A percentile compares a stretch with the other conserved stretches of the same genome.
These are phyloP conservation scores for Suaeda aralocaspica DNA, from an alignment of 148 eudicot species.

Conservation along the genomic window DNA sequence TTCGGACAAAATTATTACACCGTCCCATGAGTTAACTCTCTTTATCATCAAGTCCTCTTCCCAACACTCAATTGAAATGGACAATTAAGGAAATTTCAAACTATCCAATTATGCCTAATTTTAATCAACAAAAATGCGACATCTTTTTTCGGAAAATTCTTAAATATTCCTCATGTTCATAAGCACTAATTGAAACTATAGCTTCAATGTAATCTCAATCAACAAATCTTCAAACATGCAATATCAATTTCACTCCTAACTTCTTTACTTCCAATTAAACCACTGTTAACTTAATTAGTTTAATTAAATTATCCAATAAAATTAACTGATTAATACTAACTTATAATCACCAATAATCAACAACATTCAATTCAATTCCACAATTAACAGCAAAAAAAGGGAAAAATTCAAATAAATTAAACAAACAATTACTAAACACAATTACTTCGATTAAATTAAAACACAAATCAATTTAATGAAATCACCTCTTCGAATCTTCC, in stretches of 20 bases:
- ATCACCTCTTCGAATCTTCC: slow-evolving; percentile 56
- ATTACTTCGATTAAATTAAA: no score
- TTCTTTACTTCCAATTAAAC: not conserved
- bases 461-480: not conserved
- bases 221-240: not conserved
- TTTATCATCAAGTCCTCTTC: not conserved
- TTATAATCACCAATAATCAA: not conserved
- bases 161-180: no score
- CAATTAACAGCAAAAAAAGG: not conserved
- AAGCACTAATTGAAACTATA: no score
- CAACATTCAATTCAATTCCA: not conserved
- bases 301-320: not conserved
- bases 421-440: no score
- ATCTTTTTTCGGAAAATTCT: no score
- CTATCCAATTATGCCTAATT: not conserved
- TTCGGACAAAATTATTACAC: not conserved
- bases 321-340: not conserved
- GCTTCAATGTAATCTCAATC: not conserved
- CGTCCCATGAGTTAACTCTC: not conserved
- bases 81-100: not conserved
- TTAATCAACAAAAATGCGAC: not conserved
- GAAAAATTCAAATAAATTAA: no score
- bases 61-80: not conserved
- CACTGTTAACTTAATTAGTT: no score
- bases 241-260: not conserved